Conservation (phyloP, 2,329 filamentous ascomycete genomes). For the Teratosphaeria gauchensis region DNA sequence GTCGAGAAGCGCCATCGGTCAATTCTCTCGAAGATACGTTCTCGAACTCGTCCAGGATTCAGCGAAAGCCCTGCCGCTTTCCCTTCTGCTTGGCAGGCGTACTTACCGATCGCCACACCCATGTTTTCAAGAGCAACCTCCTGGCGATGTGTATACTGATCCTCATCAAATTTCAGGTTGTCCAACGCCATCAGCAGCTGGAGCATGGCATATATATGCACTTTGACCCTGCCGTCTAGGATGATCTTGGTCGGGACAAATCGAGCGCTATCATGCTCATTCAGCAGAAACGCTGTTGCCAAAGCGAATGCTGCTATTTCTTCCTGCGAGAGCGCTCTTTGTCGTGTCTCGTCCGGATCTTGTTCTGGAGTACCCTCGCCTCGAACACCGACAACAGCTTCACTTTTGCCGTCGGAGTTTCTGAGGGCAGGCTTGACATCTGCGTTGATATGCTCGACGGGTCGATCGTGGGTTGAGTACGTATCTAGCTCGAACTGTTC, state of each 20-base stretch:
- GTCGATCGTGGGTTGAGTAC: no score
- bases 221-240: not conserved
- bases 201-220: not conserved
- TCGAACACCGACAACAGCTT: not conserved
- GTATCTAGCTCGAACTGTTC: no score
- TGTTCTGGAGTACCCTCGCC: not conserved
- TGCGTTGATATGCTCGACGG: no score
- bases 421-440: no score
- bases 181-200: not conserved
- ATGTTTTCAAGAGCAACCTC: not conserved
- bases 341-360: not conserved
- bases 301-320: not conserved
- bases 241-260: not conserved
- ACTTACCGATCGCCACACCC: not conserved
- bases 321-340: not conserved
- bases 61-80: not conserved
- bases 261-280: not conserved
- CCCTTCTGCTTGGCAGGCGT: not conserved
- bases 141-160: not conserved
- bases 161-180: not conserved
- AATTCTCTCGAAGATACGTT: not conserved
- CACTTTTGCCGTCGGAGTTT: not conserved
- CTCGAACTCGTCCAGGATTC: not conserved
- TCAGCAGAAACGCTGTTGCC: not conserved
- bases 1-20: not conserved